phyloP scores from a whole-genome alignment of 2,329 filamentous ascomycete genomes.

The Rutstroemia sp. region DNA sequence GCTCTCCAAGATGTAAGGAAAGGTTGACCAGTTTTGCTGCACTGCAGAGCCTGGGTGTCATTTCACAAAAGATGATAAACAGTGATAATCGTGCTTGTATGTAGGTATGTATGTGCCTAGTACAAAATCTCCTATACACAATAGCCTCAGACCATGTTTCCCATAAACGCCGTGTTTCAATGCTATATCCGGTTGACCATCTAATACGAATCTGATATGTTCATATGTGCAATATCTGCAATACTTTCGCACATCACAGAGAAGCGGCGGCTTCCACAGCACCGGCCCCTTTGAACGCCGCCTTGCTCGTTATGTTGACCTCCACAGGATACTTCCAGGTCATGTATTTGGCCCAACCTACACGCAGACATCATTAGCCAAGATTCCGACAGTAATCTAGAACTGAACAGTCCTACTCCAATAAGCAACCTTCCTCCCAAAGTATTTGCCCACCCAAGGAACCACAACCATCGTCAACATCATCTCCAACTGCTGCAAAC shows the following conservation, averaged over 20 bases:
- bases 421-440: slow-evolving; percentile 90
- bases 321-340: slow-evolving; percentile 86
- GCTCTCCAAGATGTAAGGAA: too few relatives aligned
- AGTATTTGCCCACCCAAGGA: slow-evolving; percentile 89
- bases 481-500: slow-evolving; percentile 86
- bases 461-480: slow-evolving; percentile 91
- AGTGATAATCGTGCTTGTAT: neutral
- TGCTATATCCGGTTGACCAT: neutral
- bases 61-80: neutral
- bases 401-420: slow-evolving; percentile 63
- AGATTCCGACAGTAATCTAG: neutral
- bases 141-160: slow-evolving; percentile 2
- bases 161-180: neutral
- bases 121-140: slow-evolving; percentile 1
- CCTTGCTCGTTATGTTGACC: slow-evolving; percentile 56
- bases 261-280: slow-evolving; percentile 48
- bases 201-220: neutral
- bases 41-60: too few relatives aligned
- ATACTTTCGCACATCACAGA: slow-evolving; percentile 13
- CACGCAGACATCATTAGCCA: slow-evolving; percentile 1
- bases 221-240: neutral
- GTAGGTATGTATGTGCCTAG: neutral
- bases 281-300: slow-evolving; percentile 55
- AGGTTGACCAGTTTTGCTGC: too few relatives aligned
- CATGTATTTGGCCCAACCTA: slow-evolving; percentile 92